Percentiles rank a stretch among this genome's conserved stretches.
phyloP scores from a whole-genome alignment of 148 eudicot species.

The Diospyros kaki region DNA sequence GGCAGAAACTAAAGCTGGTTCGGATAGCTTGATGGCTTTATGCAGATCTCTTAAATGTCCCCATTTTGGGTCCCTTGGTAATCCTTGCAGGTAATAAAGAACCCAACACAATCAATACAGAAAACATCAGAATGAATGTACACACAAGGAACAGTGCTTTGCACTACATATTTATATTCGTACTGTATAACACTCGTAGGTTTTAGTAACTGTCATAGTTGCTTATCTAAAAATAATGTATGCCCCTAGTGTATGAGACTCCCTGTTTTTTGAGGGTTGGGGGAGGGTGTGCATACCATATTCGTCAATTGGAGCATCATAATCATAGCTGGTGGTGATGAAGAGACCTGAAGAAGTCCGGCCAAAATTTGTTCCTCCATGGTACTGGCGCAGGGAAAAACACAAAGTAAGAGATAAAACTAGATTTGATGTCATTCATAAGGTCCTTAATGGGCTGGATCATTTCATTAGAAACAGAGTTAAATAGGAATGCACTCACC shows the following conservation, averaged over 20 bases:
- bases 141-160: no score
- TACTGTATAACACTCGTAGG: no score
- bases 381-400: slow-evolving; percentile 42
- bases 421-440: not conserved
- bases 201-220: no score
- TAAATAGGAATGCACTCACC: slow-evolving; percentile 35
- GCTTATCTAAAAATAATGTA: no score
- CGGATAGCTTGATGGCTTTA: slow-evolving; percentile 80
- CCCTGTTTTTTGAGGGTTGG: no score
- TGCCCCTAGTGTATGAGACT: no score
- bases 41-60: slow-evolving; percentile 79
- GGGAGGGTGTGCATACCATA: slow-evolving; percentile 45
- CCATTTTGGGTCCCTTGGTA: slow-evolving; percentile 78
- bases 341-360: slow-evolving; percentile 69
- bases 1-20: slow-evolving; percentile 70
- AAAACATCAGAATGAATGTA: not conserved
- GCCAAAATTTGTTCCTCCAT: slow-evolving; percentile 96
- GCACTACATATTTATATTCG: not conserved
- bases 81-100: slow-evolving; percentile 30
- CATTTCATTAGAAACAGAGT: not conserved
- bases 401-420: not conserved
- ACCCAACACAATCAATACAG: not conserved
- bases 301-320: slow-evolving; percentile 94
- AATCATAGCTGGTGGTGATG: slow-evolving; percentile 84
- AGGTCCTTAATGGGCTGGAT: not conserved